Evolutionary conservation across 2,329 filamentous ascomycete species (phyloP).

Genomic region (Clarireedia homoeocarpa): DNA sequence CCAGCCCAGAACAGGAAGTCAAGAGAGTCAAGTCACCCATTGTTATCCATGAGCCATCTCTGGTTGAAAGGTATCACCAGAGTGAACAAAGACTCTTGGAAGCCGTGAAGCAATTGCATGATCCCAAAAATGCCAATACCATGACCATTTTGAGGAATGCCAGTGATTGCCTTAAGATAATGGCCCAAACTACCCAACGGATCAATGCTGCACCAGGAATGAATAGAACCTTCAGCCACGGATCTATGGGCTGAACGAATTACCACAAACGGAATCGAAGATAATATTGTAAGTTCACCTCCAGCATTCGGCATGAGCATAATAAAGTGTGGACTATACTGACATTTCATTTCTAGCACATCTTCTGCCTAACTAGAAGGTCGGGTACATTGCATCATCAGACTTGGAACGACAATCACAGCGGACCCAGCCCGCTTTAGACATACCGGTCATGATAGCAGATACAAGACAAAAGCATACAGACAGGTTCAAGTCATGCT

Average conservation of each 20-base stretch:
- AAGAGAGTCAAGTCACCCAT: constrained; percentile 23
- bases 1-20: constrained; percentile 18
- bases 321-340: not conserved
- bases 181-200: constrained; percentile 23
- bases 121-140: constrained; percentile 22
- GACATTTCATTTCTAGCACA: not conserved
- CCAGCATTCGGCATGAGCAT: not conserved
- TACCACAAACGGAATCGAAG: not conserved
- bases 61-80: constrained; percentile 24
- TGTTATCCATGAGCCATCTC: constrained; percentile 22
- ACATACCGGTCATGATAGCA: not conserved
- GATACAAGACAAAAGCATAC: not conserved
- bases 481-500: constrained; percentile 8
- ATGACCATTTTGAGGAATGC: constrained; percentile 21
- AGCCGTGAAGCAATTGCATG: constrained; percentile 23
- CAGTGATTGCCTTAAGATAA: constrained; percentile 24
- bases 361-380: not conserved
- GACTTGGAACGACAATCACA: not conserved
- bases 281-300: constrained; percentile 17
- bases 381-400: not conserved
- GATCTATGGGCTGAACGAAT: constrained; percentile 21
- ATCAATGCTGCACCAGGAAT: constrained; percentile 19
- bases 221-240: constrained; percentile 15
- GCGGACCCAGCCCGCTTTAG: constrained; percentile 7
- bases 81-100: constrained; percentile 21